Conservation (phyloP, 1,284 basidiomycete genomes). For the Fomitopsis schrenkii region DNA sequence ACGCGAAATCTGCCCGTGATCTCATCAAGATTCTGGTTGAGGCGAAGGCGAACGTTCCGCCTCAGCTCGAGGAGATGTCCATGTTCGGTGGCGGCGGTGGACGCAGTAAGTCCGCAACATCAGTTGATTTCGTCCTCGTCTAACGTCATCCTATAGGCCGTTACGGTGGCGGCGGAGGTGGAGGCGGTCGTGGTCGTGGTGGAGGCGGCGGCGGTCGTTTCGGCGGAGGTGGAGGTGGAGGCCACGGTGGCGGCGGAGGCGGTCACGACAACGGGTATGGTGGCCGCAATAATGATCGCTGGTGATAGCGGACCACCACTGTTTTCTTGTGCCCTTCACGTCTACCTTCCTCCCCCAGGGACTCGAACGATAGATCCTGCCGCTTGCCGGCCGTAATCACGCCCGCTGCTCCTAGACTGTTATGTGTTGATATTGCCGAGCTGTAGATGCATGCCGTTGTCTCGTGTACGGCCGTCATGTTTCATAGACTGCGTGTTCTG, state of each 20-base stretch:
- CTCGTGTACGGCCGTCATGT: neutral
- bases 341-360: conserved; percentile 1
- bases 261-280: conserved; percentile 29
- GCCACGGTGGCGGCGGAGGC: conserved; percentile 32
- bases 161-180: conserved; percentile 28
- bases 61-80: conserved; percentile 92
- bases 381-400: conserved; percentile 15
- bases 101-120: conserved; percentile 43
- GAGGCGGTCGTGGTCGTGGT: conserved; percentile 33
- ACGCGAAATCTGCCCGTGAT: conserved; percentile 92
- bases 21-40: conserved; percentile 87
- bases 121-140: neutral
- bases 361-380: conserved; percentile 12
- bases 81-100: conserved; percentile 79
- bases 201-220: conserved; percentile 33
- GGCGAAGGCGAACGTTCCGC: conserved; percentile 85
- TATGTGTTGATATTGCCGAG: neutral
- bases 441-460: neutral
- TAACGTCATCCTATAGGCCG: conserved; percentile 19
- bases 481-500: neutral
- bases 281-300: conserved; percentile 24
- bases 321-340: neutral
- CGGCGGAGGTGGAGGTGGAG: conserved; percentile 31
- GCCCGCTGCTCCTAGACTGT: conserved; percentile 7
- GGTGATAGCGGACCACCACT: conserved; percentile 15